Evolutionary conservation across 306 rosid genomes (phyloP).

Genomic region (Cicer bijugum): DNA sequence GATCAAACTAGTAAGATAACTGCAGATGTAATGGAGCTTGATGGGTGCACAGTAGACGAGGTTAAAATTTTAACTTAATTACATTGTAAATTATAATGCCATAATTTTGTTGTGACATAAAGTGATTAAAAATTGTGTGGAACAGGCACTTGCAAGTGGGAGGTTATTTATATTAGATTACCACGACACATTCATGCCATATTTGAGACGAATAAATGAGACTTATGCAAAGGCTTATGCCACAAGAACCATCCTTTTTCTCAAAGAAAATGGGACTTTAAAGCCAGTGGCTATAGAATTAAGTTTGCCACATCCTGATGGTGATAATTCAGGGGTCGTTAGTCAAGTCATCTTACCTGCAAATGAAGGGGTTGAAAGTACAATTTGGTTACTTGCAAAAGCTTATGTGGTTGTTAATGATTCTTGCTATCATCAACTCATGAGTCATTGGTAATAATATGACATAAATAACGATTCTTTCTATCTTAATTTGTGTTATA

Average conservation of each 20-base stretch:
- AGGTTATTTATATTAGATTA: constrained; percentile 69
- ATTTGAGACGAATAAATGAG: constrained; percentile 59
- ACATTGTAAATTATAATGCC: not conserved
- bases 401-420: constrained; percentile 76
- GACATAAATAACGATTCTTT: not conserved
- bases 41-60: constrained; percentile 65
- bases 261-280: constrained; percentile 64
- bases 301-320: constrained; percentile 69
- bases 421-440: constrained; percentile 81
- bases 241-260: constrained; percentile 69
- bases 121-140: constrained; percentile 17
- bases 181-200: constrained; percentile 78
- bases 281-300: constrained; percentile 78
- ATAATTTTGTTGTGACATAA: not conserved
- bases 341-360: constrained; percentile 65
- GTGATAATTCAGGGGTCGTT: constrained; percentile 59
- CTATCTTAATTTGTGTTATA: not conserved
- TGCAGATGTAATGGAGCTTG: constrained; percentile 50
- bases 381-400: constrained; percentile 80
- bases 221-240: constrained; percentile 67
- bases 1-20: constrained; percentile 76
- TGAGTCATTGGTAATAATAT: constrained; percentile 73
- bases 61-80: no score
- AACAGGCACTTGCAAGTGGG: constrained; percentile 60
- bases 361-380: constrained; percentile 58